Base-by-base conservation (phyloP, 805 yeast genomes). In the Zygosaccharomyces gambellarensis region DNA sequence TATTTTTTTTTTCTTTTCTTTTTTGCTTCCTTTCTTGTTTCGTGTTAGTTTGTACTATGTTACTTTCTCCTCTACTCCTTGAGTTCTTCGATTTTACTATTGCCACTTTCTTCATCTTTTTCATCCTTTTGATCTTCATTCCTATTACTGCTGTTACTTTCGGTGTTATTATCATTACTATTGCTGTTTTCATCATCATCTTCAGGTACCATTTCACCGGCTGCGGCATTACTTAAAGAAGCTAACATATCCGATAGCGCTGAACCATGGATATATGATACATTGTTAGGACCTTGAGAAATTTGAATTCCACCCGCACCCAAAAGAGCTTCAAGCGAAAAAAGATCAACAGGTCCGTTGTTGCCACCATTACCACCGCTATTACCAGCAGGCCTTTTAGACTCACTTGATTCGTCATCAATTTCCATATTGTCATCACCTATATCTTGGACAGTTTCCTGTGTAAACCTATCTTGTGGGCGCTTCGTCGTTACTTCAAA, bases 171-270 rank as follows among this genome's bases (percentile, higher is more conserved):
- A 31, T 30, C 43, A 22, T 50, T 46, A 29, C 46, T 47, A n/a
- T 45, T 58, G 11, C 9, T 29, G 21, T 59, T 65, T 3, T 61
- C 68, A 17, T 60, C 64, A 19, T 61, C 68, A 19, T 65, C 70
- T 25, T 62, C 70, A 27, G 69, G 69, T 11, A 61, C 62, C 36
- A 60, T 56, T 41, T 59, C 68, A 25, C 67, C 68, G 21, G 61
- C 59, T 7, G 61, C 63, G 46, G 70, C 70, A 28, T 69, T 73
- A 36, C 75, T 75, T 39, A 74, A 59, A 6, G 77, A 71, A 25
- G 83, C 83, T 60, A 83, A 70, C 59, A 82, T 76, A n/a, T 83
- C 79, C 51, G 80, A 79, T 22, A 85, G 78, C 9, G 83, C 75
- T 32, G 83, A 71, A 6, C 82, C 81, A 59, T 82, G 85, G 55